These are phyloP conservation scores for Allium sativum DNA, from an alignment of 106 monocot genomes.

Conservation along the genomic window DNA sequence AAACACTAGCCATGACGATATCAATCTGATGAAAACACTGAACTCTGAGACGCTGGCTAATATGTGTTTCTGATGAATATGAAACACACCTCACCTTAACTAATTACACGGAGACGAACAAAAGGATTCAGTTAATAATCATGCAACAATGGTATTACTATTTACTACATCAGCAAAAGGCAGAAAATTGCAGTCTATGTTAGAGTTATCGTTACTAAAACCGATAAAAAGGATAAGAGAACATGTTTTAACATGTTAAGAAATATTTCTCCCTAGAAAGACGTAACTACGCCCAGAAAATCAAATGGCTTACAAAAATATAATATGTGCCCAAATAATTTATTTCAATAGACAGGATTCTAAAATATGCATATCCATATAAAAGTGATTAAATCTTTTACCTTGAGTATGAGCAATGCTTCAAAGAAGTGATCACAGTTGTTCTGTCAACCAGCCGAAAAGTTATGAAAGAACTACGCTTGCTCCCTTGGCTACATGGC, in stretches of 20 bases:
- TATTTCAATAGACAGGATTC: neutral
- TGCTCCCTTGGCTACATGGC: slow-evolving; percentile 7
- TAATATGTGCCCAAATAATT: neutral
- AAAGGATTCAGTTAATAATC: no score
- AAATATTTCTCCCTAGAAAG: neutral
- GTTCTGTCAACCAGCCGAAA: slow-evolving; percentile 3
- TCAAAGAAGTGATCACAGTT: neutral
- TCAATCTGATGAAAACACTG: no score
- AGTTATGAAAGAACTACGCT: slow-evolving; percentile 7
- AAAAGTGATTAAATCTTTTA: neutral
- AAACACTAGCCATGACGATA: no score
- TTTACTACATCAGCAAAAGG: no score
- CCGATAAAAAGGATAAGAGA: neutral
- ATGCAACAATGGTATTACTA: no score
- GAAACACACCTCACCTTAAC: no score
- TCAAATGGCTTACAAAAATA: neutral
- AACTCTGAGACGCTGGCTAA: no score
- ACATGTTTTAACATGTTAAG: neutral
- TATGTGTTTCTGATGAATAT: no score
- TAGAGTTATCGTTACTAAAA: no score
- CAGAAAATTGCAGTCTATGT: no score
- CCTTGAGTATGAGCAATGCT: slow-evolving; percentile 3
- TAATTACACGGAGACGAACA: no score
- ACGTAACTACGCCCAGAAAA: neutral
- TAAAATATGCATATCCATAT: neutral